Conservation (phyloP, 805 yeast genomes). For the Alloascoidea hylecoeti region DNA sequence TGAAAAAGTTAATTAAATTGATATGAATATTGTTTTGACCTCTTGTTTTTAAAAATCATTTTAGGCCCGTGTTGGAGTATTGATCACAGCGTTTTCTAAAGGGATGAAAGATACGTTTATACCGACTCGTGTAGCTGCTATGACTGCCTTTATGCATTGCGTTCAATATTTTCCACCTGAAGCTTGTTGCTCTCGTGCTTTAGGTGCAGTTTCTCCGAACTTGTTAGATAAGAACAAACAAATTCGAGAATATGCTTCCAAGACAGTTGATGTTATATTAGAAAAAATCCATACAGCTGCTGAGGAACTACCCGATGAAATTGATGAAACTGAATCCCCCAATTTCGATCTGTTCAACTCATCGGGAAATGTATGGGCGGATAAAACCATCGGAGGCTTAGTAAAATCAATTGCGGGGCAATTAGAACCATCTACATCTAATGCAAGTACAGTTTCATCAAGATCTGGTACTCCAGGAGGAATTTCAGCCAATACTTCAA, state of each 20-base stretch:
- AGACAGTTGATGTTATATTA: conserved; percentile 49
- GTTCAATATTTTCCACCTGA: conserved; percentile 56
- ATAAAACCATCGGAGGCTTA: background rate
- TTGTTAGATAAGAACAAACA: conserved; percentile 59
- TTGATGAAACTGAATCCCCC: conserved; percentile 5
- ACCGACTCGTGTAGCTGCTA: conserved; percentile 63
- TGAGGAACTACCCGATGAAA: conserved; percentile 17
- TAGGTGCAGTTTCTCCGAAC: conserved; percentile 78
- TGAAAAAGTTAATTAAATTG: no score
- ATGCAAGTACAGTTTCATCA: background rate
- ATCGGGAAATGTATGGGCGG: background rate
- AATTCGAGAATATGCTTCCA: conserved; percentile 62
- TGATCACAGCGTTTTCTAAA: conserved; percentile 78
- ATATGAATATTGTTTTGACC: no score
- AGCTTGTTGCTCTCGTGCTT: conserved; percentile 63
- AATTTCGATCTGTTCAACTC: background rate
- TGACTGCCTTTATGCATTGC: conserved; percentile 56
- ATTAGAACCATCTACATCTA: background rate
- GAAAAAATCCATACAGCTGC: conserved; percentile 35
- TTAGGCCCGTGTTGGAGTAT: conserved; percentile 29
- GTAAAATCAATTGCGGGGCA: background rate
- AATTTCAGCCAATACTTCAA: no score
- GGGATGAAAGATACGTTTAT: conserved; percentile 69
- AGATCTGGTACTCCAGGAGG: background rate
- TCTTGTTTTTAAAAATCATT: no score